phyloP scores from a whole-genome alignment of 805 yeast genomes.

The Lipomyces starkeyi region DNA sequence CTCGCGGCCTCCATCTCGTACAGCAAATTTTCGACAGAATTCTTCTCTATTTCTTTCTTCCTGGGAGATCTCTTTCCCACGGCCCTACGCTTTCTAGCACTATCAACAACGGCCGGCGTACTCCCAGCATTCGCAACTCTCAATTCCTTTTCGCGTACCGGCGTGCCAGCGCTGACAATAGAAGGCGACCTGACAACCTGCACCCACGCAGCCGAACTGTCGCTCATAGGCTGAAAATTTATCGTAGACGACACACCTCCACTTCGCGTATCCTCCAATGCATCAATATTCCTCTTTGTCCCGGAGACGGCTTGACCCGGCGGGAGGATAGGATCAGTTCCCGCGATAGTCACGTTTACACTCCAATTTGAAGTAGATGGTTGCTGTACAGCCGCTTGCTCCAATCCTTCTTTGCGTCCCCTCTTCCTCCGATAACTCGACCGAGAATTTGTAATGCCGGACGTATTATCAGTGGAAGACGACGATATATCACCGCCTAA shows the following conservation, averaged over 20 bases:
- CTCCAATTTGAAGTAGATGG: slow-evolving; percentile 22
- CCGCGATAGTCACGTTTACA: slow-evolving; percentile 26
- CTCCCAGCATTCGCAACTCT: slow-evolving; percentile 4
- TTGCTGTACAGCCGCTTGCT: neutral
- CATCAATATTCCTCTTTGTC: neutral
- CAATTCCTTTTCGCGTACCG: neutral
- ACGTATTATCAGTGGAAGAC: neutral
- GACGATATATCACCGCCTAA: neutral
- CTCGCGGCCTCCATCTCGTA: neutral
- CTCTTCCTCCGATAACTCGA: neutral
- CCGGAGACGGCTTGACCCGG: neutral
- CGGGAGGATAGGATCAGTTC: neutral
- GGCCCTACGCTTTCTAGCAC: neutral
- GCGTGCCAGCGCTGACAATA: neutral
- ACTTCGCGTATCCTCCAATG: neutral
- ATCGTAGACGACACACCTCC: neutral
- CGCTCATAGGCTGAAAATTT: neutral
- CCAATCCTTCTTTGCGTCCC: neutral
- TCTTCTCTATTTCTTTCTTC: neutral
- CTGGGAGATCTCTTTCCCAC: slow-evolving; percentile 1
- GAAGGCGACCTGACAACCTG: neutral
- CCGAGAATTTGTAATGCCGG: neutral
- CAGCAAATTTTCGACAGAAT: neutral
- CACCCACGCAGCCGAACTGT: slow-evolving; percentile 2
- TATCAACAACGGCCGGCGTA: neutral